Conservation (phyloP, 2,329 filamentous ascomycete genomes). For the Beauveria medogensis region DNA sequence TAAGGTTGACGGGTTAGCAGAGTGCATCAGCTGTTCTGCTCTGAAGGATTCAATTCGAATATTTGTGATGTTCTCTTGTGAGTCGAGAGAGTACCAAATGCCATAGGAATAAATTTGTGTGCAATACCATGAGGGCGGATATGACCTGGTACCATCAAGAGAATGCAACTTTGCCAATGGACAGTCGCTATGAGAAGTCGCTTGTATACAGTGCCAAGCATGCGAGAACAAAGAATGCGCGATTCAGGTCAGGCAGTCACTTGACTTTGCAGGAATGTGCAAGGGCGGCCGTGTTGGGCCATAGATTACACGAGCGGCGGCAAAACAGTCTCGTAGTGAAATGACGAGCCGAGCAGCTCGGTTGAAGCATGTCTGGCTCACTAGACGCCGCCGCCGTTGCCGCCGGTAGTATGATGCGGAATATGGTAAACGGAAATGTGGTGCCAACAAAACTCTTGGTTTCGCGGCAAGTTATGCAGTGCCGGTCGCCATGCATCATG, state of each 20-base stretch:
- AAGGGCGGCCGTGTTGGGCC: not conserved
- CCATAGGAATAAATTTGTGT: too few relatives aligned
- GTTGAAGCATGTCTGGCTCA: not conserved
- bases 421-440: not conserved
- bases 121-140: too few relatives aligned
- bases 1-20: too few relatives aligned
- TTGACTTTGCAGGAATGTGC: constrained; percentile 1
- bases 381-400: not conserved
- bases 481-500: not conserved
- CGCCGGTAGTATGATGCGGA: not conserved
- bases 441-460: not conserved
- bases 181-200: too few relatives aligned
- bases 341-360: not conserved
- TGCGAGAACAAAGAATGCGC: not conserved
- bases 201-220: not conserved
- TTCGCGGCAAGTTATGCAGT: not conserved
- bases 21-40: too few relatives aligned
- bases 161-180: too few relatives aligned
- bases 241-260: not conserved
- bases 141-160: too few relatives aligned
- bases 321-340: not conserved
- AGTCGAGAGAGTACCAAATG: too few relatives aligned
- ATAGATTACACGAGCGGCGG: not conserved
- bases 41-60: too few relatives aligned
- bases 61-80: too few relatives aligned